Evolutionary conservation across 164 flowering plant genomes (phyloP).

Genomic region (Stephania cephalantha): DNA sequence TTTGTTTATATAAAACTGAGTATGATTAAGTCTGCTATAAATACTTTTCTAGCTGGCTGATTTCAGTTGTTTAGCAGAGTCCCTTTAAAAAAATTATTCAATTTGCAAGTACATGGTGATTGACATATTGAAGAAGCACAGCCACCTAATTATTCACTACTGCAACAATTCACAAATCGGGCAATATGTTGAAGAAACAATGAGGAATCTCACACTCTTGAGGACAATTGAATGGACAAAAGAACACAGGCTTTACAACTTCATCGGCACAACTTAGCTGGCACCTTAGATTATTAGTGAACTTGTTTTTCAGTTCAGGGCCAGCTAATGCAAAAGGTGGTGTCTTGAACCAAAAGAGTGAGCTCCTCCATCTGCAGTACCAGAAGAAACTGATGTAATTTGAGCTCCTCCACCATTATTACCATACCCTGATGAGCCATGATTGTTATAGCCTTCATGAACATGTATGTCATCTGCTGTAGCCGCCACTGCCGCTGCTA

Average conservation of each 20-base stretch:
- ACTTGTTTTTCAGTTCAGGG: not conserved
- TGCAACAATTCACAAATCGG: not conserved
- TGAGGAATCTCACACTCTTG: not conserved
- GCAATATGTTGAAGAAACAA: not conserved
- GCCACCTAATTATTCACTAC: no score
- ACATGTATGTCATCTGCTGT: not conserved
- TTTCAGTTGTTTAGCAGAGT: no score
- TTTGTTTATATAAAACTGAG: no score
- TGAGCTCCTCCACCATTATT: not conserved
- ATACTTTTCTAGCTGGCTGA: no score
- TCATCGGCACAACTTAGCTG: not conserved
- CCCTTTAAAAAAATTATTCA: no score
- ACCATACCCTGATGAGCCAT: not conserved
- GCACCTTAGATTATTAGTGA: no score
- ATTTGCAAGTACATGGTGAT: no score
- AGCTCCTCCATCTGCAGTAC: not conserved
- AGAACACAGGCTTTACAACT: not conserved
- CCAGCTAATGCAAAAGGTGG: not conserved
- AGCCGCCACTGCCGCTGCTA: not conserved
- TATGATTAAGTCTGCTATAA: no score
- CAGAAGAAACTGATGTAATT: not conserved
- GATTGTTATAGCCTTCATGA: not conserved
- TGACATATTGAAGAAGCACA: no score
- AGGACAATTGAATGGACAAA: not conserved
- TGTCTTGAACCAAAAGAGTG: not conserved